These are phyloP conservation scores for Xylariomycetidae sp. DNA, from an alignment of 2,329 filamentous ascomycete species.

Conservation along the genomic window DNA sequence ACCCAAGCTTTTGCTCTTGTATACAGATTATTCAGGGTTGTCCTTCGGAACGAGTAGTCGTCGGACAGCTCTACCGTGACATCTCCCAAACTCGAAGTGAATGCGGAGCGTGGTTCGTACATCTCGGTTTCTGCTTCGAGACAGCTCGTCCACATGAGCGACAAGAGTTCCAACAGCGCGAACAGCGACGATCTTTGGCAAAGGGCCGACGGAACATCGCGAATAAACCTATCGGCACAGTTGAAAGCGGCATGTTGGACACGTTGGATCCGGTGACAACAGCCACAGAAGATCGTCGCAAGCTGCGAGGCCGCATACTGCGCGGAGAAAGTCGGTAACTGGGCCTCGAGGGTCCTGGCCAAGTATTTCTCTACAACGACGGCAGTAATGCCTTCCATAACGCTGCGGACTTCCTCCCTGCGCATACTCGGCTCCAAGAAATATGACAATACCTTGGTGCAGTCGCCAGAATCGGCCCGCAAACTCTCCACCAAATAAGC, in stretches of 20 bases:
- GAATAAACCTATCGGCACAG: slow-evolving; percentile 82
- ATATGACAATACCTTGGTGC: slow-evolving; percentile 83
- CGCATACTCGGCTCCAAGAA: slow-evolving; percentile 89
- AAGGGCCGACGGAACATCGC: slow-evolving; percentile 78
- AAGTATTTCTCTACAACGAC: slow-evolving; percentile 77
- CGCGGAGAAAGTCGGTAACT: slow-evolving; percentile 76
- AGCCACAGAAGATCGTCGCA: slow-evolving; percentile 76
- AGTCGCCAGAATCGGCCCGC: slow-evolving; percentile 81
- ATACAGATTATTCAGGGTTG: slow-evolving; percentile 74
- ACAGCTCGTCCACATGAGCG: slow-evolving; percentile 92
- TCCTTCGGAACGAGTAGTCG: slow-evolving; percentile 76
- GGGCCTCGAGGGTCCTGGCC: slow-evolving; percentile 65
- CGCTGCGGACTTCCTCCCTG: slow-evolving; percentile 56
- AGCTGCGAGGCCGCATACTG: slow-evolving; percentile 87
- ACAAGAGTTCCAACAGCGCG: slow-evolving; percentile 84
- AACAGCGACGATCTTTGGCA: slow-evolving; percentile 90
- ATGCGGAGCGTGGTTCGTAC: slow-evolving; percentile 80
- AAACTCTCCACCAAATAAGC: slow-evolving; percentile 86
- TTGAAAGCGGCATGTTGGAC: slow-evolving; percentile 82
- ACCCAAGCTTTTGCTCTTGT: slow-evolving; percentile 79
- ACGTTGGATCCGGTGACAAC: slow-evolving; percentile 88
- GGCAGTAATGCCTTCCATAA: slow-evolving; percentile 60
- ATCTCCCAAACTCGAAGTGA: slow-evolving; percentile 70
- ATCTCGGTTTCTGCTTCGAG: slow-evolving; percentile 91
- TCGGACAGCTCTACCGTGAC: slow-evolving; percentile 91